Evolutionary conservation across 768 basidiomycete genomes (phyloP).

Genomic region (Ramaria rubella): DNA sequence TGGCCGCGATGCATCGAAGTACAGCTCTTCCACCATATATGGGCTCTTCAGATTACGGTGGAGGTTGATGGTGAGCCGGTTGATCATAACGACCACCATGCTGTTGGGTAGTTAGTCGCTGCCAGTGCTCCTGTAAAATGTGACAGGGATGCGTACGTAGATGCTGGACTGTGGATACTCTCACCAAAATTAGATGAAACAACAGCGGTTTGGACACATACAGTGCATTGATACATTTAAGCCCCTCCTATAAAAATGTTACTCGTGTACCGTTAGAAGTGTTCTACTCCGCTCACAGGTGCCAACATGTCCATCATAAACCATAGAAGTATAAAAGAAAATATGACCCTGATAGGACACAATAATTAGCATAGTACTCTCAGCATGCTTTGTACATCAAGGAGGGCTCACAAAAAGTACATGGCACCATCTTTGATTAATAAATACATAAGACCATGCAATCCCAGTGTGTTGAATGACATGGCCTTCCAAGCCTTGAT

Average conservation of each 20-base stretch:
- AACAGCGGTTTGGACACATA: not conserved
- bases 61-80: not conserved
- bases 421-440: not conserved
- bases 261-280: no score
- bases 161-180: not conserved
- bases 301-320: not conserved
- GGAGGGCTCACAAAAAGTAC: not conserved
- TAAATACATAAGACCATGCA: not conserved
- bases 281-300: no score
- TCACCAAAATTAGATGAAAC: not conserved
- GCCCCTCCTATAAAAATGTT: not conserved
- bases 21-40: not conserved
- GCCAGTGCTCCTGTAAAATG: no score
- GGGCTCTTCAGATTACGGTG: not conserved
- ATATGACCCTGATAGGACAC: not conserved
- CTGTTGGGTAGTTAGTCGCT: not conserved
- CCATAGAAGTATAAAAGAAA: not conserved
- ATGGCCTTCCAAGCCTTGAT: not conserved
- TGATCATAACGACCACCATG: not conserved
- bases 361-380: not conserved
- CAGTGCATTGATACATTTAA: not conserved
- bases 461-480: not conserved
- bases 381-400: not conserved
- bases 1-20: no score
- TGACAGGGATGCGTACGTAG: not conserved